Percentiles rank a stretch among this genome's conserved stretches.
These are phyloP conservation scores for Heliocybe sulcata DNA, from an alignment of 1,284 basidiomycete species.

Conservation along the genomic window DNA sequence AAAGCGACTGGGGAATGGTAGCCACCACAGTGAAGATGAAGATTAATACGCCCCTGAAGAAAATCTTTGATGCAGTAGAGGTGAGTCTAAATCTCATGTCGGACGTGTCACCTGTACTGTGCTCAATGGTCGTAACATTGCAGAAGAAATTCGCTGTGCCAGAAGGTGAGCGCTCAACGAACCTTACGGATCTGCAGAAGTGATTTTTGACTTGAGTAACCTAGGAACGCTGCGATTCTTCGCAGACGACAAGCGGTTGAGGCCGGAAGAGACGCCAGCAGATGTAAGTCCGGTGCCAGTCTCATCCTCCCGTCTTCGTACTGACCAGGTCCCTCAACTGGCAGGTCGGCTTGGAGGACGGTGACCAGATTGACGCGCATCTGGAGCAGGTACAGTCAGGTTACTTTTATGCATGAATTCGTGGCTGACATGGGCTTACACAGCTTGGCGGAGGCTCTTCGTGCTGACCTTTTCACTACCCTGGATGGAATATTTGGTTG, in stretches of 20 bases:
- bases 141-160: conserved; percentile 54
- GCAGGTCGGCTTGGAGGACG: conserved; percentile 46
- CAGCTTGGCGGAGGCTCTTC: neutral
- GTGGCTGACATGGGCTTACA: neutral
- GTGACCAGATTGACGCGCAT: conserved; percentile 44
- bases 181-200: conserved; percentile 2
- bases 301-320: neutral
- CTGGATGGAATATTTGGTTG: neutral
- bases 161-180: conserved; percentile 27
- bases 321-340: neutral
- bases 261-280: conserved; percentile 38
- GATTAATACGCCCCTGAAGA: conserved; percentile 46
- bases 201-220: neutral
- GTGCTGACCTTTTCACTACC: neutral
- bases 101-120: neutral
- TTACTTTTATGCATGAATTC: no score
- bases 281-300: conserved; percentile 25
- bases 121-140: neutral
- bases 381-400: conserved; percentile 44
- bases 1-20: conserved; percentile 15
- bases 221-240: conserved; percentile 47
- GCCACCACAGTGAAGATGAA: conserved; percentile 62
- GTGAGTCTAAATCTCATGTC: conserved; percentile 24
- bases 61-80: conserved; percentile 56
- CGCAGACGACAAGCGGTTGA: conserved; percentile 40